These are phyloP conservation scores for Cicer judaicum DNA, from an alignment of 306 rosid genomes.

Conservation along the genomic window DNA sequence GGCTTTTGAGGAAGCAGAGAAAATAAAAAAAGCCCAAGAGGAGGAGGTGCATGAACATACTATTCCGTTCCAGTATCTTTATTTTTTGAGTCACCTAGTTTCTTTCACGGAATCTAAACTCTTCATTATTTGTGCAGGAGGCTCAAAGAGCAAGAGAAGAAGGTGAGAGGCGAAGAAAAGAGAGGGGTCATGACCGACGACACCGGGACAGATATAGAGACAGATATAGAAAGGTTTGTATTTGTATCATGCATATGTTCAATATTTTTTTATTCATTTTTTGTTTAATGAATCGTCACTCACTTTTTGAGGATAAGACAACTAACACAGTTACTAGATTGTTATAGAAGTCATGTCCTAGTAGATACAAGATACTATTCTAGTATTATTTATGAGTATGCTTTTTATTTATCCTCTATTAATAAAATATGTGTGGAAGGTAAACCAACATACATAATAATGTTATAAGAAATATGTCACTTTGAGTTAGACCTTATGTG, in stretches of 20 bases:
- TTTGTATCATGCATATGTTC: slow-evolving; percentile 37
- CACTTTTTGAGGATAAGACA: slow-evolving; percentile 34
- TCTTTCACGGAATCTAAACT: slow-evolving; percentile 35
- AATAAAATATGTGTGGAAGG: slow-evolving; percentile 2
- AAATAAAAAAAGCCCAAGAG: slow-evolving; percentile 75
- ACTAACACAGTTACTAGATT: not conserved
- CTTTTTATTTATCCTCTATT: slow-evolving; percentile 3
- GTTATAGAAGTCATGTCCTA: not conserved
- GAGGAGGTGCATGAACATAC: slow-evolving; percentile 68
- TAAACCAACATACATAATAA: no score
- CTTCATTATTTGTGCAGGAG: slow-evolving; percentile 63
- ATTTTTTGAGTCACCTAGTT: not conserved
- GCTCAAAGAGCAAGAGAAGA: slow-evolving; percentile 97
- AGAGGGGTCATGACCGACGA: slow-evolving; percentile 78
- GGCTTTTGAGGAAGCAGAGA: slow-evolving; percentile 88
- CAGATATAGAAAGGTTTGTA: slow-evolving; percentile 65
- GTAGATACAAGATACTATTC: not conserved
- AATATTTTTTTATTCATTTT: not conserved
- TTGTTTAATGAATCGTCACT: slow-evolving; percentile 13
- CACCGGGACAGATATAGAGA: slow-evolving; percentile 73
- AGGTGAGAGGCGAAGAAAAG: slow-evolving; percentile 86
- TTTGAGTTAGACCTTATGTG: not conserved
- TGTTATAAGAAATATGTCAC: not conserved
- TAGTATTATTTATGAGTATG: not conserved
- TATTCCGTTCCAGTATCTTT: slow-evolving; percentile 12